phyloP scores from a whole-genome alignment of 345 rosid genomes.

The Cardamine occulta region DNA sequence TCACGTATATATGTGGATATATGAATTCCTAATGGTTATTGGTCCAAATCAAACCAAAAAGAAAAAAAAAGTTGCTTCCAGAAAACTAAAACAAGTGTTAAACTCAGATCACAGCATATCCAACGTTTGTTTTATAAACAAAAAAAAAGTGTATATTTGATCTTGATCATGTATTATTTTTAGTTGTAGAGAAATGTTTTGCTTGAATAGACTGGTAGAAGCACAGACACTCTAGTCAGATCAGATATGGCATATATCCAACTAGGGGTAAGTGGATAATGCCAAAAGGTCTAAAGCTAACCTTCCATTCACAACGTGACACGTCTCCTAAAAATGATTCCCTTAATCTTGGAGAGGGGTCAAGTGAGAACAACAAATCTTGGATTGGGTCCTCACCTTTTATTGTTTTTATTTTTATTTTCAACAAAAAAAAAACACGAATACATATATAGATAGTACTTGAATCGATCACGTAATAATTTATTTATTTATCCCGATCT shows the following conservation, averaged over 20 bases:
- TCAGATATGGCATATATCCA: conserved; percentile 26
- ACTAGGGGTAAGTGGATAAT: conserved; percentile 3
- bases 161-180: too few relatives aligned
- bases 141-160: background rate
- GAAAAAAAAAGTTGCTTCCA: too few relatives aligned
- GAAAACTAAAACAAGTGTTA: background rate
- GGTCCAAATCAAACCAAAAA: background rate
- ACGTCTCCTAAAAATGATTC: background rate
- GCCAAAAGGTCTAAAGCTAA: background rate
- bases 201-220: background rate
- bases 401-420: too few relatives aligned
- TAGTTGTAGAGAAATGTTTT: background rate
- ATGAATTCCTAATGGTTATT: background rate
- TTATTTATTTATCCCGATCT: too few relatives aligned
- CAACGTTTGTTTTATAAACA: background rate
- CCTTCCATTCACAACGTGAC: background rate
- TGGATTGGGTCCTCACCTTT: background rate
- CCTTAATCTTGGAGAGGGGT: background rate
- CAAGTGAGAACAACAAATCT: background rate
- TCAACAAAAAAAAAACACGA: too few relatives aligned
- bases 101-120: too few relatives aligned
- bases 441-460: background rate
- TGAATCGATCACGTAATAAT: conserved; percentile 3
- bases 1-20: background rate
- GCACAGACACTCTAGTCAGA: background rate